phyloP scores from a whole-genome alignment of 2,329 filamentous ascomycete genomes.

The Dryadomyces quercus-mongolicae region DNA sequence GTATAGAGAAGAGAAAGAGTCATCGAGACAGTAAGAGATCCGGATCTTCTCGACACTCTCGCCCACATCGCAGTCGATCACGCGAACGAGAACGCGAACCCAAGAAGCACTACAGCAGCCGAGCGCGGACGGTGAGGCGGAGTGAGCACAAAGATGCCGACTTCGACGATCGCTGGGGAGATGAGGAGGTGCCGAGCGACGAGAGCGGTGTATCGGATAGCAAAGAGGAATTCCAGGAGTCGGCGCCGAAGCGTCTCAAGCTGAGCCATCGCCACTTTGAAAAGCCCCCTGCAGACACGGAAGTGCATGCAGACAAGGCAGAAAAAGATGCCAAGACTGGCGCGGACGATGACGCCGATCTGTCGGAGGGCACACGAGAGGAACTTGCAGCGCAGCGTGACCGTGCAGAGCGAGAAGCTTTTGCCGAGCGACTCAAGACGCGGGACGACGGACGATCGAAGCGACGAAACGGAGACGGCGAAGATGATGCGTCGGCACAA shows the following conservation, averaged over 20 bases:
- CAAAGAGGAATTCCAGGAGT: slow-evolving; percentile 52
- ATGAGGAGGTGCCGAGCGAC: slow-evolving; percentile 49
- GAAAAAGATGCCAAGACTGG: slow-evolving; percentile 11
- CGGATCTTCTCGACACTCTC: slow-evolving; percentile 14
- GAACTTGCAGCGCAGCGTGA: slow-evolving; percentile 53
- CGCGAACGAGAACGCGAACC: slow-evolving; percentile 14
- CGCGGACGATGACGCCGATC: slow-evolving; percentile 27
- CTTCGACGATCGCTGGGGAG: slow-evolving; percentile 71
- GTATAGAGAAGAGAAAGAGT: slow-evolving; percentile 29
- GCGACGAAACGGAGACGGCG: slow-evolving; percentile 45
- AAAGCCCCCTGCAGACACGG: not conserved
- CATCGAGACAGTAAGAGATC: slow-evolving; percentile 31
- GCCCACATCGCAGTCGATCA: slow-evolving; percentile 16
- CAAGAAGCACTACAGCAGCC: slow-evolving; percentile 25
- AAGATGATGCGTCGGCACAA: slow-evolving; percentile 30
- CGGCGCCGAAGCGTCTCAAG: slow-evolving; percentile 59
- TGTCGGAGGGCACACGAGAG: slow-evolving; percentile 47
- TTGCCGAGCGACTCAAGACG: slow-evolving; percentile 61
- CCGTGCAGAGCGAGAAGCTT: slow-evolving; percentile 64
- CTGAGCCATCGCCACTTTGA: slow-evolving; percentile 33
- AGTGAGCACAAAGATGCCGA: slow-evolving; percentile 27
- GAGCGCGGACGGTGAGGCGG: slow-evolving; percentile 25
- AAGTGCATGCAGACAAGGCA: no score
- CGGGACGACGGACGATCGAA: slow-evolving; percentile 62
- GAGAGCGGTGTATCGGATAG: slow-evolving; percentile 19